Base-by-base conservation (phyloP, 495 filamentous ascomycete genomes). In the Lichenothelia convexa region DNA sequence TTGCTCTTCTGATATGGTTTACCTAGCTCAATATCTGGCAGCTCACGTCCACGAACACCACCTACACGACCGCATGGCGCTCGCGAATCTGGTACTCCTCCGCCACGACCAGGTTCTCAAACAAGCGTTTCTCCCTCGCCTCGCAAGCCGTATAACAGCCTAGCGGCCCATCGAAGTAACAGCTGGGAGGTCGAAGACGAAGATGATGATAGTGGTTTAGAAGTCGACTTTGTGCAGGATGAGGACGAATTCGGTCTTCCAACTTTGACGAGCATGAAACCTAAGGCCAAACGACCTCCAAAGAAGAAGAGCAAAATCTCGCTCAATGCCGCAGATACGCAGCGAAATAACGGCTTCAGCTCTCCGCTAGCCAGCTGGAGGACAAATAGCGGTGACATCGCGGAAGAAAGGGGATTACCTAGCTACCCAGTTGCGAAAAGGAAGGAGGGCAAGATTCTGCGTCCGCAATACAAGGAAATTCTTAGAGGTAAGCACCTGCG, bases 381-480 rank as follows among this genome's bases (percentile, higher is more conserved):
- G 36, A 75, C 81, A 30, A 73, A 92, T 50, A 91, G 80, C 54
- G 74, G 78, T 21, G 85, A 94, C 51, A 92, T 94, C 52, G 81
- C 84, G 13, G 79, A 87, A 51, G 83, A 91, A 61, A 67, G 85
- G 38, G 79, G 78, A n/a, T 60, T 77, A n/a, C 76, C 84, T 6
- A 71, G 70, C 39, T 97, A 95, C 53, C 89, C 89, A 5, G 75
- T 72, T 40, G 69, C 87, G 6, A 84, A 84, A 48, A 87, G 81
- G 53, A 73, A 62, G 41, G 87, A 93, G 49, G 87, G 79, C 5
- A 95, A 97, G 57, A 94, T 94, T 27, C 63, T 97, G 12, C 74
- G 91, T 24, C 89, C 91, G 32, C 89, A 97, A 54, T 95, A 94
- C 48, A 93, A 95, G 56, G 91, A 94, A 31, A 85, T 97, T 3